A percentile compares a stretch with the other conserved stretches of the same genome.
Conservation (phyloP, 768 basidiomycete genomes). For the Tylopilus rubrobrunneus region DNA sequence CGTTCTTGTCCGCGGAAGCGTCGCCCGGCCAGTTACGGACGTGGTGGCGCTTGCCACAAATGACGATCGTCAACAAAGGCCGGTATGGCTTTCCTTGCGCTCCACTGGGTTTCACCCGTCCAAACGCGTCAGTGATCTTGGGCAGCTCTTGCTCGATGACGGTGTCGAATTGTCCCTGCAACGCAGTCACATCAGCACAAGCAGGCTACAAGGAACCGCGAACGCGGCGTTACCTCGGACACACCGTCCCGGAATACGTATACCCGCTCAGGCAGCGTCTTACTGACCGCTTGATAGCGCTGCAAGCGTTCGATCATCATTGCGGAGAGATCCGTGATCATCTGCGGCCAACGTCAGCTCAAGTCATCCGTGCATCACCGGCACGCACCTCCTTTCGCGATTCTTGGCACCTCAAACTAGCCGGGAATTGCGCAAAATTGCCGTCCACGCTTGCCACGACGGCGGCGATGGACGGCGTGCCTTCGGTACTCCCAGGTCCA, state of each 20-base stretch:
- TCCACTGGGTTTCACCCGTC: conserved; percentile 39
- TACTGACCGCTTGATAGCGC: conserved; percentile 53
- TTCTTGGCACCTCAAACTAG: conserved; percentile 64
- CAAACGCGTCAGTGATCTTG: conserved; percentile 58
- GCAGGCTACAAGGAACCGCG: not conserved
- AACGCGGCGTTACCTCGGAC: conserved; percentile 53
- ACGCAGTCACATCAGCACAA: not conserved
- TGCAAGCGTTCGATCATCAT: conserved; percentile 74
- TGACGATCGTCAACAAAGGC: conserved; percentile 65
- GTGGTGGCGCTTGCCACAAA: conserved; percentile 73
- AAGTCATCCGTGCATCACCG: not conserved
- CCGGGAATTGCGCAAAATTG: conserved; percentile 73
- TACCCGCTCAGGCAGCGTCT: conserved; percentile 59
- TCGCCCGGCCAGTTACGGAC: conserved; percentile 57
- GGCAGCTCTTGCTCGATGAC: conserved; percentile 61
- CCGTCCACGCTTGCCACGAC: conserved; percentile 75
- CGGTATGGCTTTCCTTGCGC: conserved; percentile 45
- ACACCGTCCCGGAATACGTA: conserved; percentile 80
- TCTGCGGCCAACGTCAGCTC: conserved; percentile 38
- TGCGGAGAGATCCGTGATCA: conserved; percentile 57
- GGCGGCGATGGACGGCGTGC: conserved; percentile 80
- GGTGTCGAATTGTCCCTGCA: conserved; percentile 67
- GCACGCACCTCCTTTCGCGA: conserved; percentile 24
- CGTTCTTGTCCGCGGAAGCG: conserved; percentile 53
- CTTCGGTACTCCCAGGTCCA: conserved; percentile 58